Evolutionary conservation across 768 basidiomycete species (phyloP), one percentile per base, ranked within the genome.

Genomic region (Amanita molliuscula): DNA sequence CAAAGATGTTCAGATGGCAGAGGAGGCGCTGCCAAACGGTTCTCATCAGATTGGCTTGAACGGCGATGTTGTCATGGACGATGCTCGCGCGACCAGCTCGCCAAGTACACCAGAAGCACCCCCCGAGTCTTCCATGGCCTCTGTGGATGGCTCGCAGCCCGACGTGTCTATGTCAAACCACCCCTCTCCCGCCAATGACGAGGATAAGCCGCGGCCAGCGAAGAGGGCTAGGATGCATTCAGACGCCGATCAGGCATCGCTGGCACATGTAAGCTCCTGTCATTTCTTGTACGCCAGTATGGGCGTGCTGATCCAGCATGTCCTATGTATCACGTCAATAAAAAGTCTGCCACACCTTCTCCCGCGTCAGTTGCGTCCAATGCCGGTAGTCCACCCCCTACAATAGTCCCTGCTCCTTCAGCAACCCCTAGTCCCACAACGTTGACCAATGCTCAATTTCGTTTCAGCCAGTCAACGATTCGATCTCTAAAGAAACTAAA

Each of bases 401-500:
- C 60, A 7, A 50, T 62, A 13, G 44, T 58, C 21, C 55, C 31
- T 18, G 61, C 18, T 55, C 60, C 2, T 47, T 58, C 15, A 56
- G 56, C 20, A 47, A 59, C 8, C 44, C 56, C 21, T 52, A 53
- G 6, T 53, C 59, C 40, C 6, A 68, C 73, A 6, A 79, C 75
- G 1, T 62, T 94, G 55, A 84, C 79, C 51, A 55, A 67, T 15
- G 70, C 75, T 7, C 96, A 98, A 63, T 81, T 79, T 64, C 84
- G 88, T 36, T 92, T 89, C 62, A 82, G 84, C 55, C 66, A 77
- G 47, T 84, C 82, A 4, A 83, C 87, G 3, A 63, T 98, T 36
- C 84, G 89, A 46, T 74, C 78, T 26, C 65, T 98, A 60, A 95
- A 89, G 74, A 93, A 89, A 70, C 62, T 81, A 61, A 90, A 89